These are phyloP conservation scores for Ceratobasidium theobromae DNA, from an alignment of 1,284 basidiomycete genomes.

Conservation along the genomic window DNA sequence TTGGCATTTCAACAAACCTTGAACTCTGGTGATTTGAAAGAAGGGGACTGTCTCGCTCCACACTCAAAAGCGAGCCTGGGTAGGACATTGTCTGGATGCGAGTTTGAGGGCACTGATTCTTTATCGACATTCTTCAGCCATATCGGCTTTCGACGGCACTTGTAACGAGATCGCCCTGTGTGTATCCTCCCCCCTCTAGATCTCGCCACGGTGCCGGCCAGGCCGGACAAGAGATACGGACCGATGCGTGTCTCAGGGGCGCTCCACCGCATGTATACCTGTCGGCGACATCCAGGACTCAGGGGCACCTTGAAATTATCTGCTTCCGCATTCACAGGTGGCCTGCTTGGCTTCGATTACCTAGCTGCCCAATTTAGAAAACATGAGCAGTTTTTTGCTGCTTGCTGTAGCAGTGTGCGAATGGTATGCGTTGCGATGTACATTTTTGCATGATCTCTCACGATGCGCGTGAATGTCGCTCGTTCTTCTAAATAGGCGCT, in stretches of 20 bases:
- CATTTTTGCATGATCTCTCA: too few relatives aligned
- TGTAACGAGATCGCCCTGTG: too few relatives aligned
- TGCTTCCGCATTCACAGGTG: conserved; percentile 1
- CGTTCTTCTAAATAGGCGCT: too few relatives aligned
- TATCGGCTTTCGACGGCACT: neutral
- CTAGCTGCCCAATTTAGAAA: neutral
- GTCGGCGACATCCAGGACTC: neutral
- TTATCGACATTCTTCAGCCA: neutral
- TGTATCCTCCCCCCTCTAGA: neutral
- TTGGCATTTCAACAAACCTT: neutral
- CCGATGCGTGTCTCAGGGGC: conserved; percentile 12
- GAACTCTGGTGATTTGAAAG: neutral
- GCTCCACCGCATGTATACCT: neutral
- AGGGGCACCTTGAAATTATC: conserved; percentile 14
- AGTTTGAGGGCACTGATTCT: conserved; percentile 1
- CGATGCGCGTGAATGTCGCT: neutral
- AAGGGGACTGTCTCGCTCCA: conserved; percentile 6
- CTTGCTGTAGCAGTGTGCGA: too few relatives aligned
- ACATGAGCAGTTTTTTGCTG: neutral
- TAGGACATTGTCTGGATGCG: neutral
- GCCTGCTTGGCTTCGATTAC: conserved; percentile 6
- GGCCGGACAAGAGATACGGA: neutral
- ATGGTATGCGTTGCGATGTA: too few relatives aligned
- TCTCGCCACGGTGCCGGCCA: neutral
- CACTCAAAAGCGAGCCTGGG: conserved; percentile 3